Conservation (phyloP, 2,329 filamentous ascomycete species). For the Zymoseptoria brevis region DNA sequence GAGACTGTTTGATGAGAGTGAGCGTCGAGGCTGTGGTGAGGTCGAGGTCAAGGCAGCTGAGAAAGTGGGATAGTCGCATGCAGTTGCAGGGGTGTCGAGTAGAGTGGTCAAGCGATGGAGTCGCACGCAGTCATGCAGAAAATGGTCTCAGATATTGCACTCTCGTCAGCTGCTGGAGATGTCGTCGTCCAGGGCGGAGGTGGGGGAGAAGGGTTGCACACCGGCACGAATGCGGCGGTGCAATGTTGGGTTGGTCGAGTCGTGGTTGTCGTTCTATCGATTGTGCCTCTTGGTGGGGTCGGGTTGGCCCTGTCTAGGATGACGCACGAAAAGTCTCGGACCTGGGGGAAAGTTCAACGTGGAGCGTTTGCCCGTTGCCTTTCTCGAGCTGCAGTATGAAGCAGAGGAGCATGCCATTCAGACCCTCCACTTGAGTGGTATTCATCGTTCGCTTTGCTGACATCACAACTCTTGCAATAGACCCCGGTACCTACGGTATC, state of each 20-base stretch:
- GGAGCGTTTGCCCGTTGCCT: too few relatives aligned
- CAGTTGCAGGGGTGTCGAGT: not conserved
- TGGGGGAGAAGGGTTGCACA: not conserved
- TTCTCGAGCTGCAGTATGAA: too few relatives aligned
- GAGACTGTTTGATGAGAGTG: not conserved
- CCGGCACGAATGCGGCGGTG: too few relatives aligned
- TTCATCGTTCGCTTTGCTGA: too few relatives aligned
- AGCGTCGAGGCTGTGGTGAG: not conserved
- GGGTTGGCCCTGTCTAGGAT: not conserved
- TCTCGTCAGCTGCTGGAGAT: not conserved
- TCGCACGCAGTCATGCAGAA: not conserved
- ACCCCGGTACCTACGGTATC: too few relatives aligned
- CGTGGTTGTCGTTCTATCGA: not conserved
- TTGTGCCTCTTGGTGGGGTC: not conserved
- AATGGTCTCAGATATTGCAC: not conserved
- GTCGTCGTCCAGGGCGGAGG: too few relatives aligned
- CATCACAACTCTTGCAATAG: too few relatives aligned
- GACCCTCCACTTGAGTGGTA: too few relatives aligned
- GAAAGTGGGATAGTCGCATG: not conserved
- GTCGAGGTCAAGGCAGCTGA: not conserved
- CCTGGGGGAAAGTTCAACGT: not conserved
- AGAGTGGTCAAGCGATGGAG: not conserved
- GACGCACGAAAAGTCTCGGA: not conserved
- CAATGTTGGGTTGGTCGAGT: not conserved
- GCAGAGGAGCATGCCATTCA: too few relatives aligned